These are phyloP conservation scores for Naganishia sp. DNA, from an alignment of 1,284 basidiomycete genomes.

Conservation along the genomic window DNA sequence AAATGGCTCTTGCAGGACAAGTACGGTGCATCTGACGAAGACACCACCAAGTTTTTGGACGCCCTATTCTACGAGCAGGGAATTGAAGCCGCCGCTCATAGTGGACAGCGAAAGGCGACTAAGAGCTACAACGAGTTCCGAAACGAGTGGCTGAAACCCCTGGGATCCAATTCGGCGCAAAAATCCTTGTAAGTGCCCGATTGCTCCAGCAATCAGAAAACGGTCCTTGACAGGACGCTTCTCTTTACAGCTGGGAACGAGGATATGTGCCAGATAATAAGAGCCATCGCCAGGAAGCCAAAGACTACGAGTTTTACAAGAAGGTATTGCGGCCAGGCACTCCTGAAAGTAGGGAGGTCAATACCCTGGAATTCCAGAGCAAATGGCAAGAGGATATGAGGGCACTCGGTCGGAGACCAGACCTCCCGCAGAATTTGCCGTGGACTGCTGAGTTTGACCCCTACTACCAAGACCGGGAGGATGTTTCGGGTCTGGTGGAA, in stretches of 20 bases:
- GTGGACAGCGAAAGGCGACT: slow-evolving; percentile 13
- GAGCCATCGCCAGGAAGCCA: not conserved
- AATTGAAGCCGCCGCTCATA: slow-evolving; percentile 3
- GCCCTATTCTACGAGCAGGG: slow-evolving; percentile 22
- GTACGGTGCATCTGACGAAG: slow-evolving; percentile 23
- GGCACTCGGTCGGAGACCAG: not conserved
- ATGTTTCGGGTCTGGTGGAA: slow-evolving; percentile 4
- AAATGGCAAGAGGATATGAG: slow-evolving; percentile 2
- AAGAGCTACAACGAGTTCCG: slow-evolving; percentile 2
- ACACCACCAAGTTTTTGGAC: slow-evolving; percentile 17
- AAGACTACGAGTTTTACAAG: not conserved
- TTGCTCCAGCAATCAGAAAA: too few species aligned
- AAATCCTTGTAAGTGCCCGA: slow-evolving; percentile 13
- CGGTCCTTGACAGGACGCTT: not conserved
- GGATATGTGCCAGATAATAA: slow-evolving; percentile 1
- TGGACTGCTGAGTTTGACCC: not conserved
- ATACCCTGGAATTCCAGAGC: slow-evolving; percentile 3
- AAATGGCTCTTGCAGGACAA: slow-evolving; percentile 16
- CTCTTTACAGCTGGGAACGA: slow-evolving; percentile 14
- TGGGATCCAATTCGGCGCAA: not conserved
- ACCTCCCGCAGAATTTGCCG: not conserved
- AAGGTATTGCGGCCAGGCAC: not conserved
- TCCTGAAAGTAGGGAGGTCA: not conserved
- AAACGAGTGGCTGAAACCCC: not conserved
- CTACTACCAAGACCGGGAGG: slow-evolving; percentile 7